Evolutionary conservation across 2,329 filamentous ascomycete genomes (phyloP), one percentile per base, ranked within the genome.

Genomic region (Beauveria sp.): DNA sequence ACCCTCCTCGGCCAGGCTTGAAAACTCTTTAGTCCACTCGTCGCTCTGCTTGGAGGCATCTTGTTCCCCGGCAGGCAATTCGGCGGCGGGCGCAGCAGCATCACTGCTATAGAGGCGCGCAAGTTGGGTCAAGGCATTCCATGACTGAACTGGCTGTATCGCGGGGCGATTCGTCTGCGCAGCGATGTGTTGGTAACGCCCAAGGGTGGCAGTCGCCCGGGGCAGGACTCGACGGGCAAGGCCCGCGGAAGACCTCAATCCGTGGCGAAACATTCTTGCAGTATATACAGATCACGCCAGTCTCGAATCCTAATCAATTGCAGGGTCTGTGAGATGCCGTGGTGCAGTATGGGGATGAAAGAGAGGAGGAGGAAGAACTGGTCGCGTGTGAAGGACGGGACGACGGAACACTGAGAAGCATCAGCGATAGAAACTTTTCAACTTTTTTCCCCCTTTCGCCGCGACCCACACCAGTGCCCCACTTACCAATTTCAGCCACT

Each of bases 1-100:
- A 37, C 79, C 80, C 20, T 80, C 65, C 1, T 68, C 62, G 3
- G 64, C 46, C 12, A 85, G 73, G 2, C 83, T 78, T 12, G 64
- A 65, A 65, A 85, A 85, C 5, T 70, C 26, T n/a, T 30, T 41
- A 2, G 50, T 52, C 50, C 48, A 52, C n/a, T 54, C 47, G 3
- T 58, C 55, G 46, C 7, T 22, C 24, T 43, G 30, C 24, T 50
- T 58, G 20, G 20, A 37, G 18, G 16, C 18, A 12, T 37, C 55
- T 14, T 40, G 55, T 20, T 48, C 43, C 16, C 20, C 28, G 14
- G 43, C 28, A 5, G 43, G 14, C 28, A 30, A 40, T 44, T 66
- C 63, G 3, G 63, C 37, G 10, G 69, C 68, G 47, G 65, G 64
- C 12, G 69, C 73, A 20, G 65, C 63, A 5, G 75, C 72, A 62